Evolutionary conservation across 2,329 filamentous ascomycete species (phyloP), one percentile per base, ranked within the genome.

Genomic region (Neocatenulostroma microsporum): DNA sequence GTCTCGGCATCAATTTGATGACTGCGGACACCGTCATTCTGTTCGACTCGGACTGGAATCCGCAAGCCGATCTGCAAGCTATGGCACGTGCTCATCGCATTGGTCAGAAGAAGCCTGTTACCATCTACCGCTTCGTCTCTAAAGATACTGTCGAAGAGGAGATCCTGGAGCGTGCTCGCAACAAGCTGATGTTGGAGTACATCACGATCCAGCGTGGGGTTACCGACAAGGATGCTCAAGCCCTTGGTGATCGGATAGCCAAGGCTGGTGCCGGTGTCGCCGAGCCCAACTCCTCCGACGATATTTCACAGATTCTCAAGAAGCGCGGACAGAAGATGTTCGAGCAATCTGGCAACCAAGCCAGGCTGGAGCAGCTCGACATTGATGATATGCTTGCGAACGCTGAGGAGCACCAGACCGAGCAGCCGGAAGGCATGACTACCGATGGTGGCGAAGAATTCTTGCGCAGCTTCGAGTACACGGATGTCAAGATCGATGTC

Each of bases 311-410:
- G 61, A 94, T 98, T 41, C 74, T 98, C 55, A 96, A 96, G 67
- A 87, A 89, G 64, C 83, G 91, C 50, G 94, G 91, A n/a, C 91
- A 95, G 58, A 94, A 91, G 63, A 94, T 98, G 82, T 98, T 98
- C 50, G 89, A 96, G 62, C 89, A 95, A 60, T 91, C 84, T 9
- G 85, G 86, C 41, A 98, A 98, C 57, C 91, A 98, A 62, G 83
- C 89, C 64, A 91, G 94, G 58, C 73, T 98, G 4, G 91, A 98
- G 63, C 87, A 95, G 62, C 79, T 98, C 17, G 91, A 98, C 58
- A 96, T 98, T 50, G 93, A 98, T 57, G 86, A 88, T 7, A 91
- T 98, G 25, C 76, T 98, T 12, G 91, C 91, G 53, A 95, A 95
- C 59, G 91, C 93, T 19, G 91, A 98, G 64, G 80, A 96, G 51